These are phyloP conservation scores for Ceriops tagal DNA, from an alignment of 345 rosid species.

Conservation along the genomic window DNA sequence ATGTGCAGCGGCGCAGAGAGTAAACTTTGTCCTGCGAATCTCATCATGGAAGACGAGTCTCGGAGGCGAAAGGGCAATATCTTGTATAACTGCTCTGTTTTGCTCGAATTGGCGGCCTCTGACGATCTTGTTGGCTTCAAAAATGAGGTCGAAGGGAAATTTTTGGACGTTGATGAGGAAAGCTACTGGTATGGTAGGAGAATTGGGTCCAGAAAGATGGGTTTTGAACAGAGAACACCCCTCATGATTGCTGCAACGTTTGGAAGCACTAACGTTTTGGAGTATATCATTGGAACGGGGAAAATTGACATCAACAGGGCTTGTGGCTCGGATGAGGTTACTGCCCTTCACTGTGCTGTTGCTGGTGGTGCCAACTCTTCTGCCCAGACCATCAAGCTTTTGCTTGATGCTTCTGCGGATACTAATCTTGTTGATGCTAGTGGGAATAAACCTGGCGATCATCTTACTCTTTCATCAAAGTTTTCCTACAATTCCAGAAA, in stretches of 20 bases:
- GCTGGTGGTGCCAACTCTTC: conserved; percentile 62
- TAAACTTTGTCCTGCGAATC: conserved; percentile 31
- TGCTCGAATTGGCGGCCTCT: conserved; percentile 76
- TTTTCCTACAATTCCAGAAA: conserved; percentile 37
- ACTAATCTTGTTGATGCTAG: conserved; percentile 47
- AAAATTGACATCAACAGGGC: conserved; percentile 56
- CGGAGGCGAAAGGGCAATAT: conserved; percentile 27
- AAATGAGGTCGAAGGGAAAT: conserved; percentile 48
- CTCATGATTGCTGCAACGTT: conserved; percentile 81
- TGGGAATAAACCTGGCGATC: conserved; percentile 69
- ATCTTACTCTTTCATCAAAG: conserved; percentile 37
- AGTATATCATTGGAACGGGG: conserved; percentile 49
- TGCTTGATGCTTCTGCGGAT: conserved; percentile 70
- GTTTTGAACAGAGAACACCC: conserved; percentile 75
- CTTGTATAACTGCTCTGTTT: conserved; percentile 33
- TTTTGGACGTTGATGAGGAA: conserved; percentile 43
- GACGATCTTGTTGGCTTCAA: conserved; percentile 56
- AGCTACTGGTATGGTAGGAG: conserved; percentile 78
- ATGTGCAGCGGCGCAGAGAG: conserved; percentile 55
- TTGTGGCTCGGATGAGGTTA: conserved; percentile 67
- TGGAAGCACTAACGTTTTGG: conserved; percentile 59
- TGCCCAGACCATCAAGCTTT: conserved; percentile 53
- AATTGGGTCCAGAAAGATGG: conserved; percentile 79
- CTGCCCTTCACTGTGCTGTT: conserved; percentile 93
- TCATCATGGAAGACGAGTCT: conserved; percentile 46